phyloP scores from a whole-genome alignment of 345 rosid genomes.

The Ailanthus altissimus region DNA sequence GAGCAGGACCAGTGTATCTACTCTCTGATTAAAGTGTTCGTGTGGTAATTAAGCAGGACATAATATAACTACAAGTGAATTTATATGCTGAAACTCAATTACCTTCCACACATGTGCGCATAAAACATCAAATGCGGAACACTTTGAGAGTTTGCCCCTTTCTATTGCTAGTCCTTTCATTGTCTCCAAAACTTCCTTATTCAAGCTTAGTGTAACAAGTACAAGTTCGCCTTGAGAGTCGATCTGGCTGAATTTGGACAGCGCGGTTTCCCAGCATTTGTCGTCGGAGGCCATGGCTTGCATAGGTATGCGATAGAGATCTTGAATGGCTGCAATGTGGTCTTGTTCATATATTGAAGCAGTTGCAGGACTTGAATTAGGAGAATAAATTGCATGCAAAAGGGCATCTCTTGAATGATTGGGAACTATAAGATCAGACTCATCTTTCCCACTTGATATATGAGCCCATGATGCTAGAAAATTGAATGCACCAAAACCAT shows the following conservation, averaged over 20 bases:
- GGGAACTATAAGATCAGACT: slow-evolving; percentile 20
- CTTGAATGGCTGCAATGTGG: slow-evolving; percentile 28
- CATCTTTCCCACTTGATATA: slow-evolving; percentile 17
- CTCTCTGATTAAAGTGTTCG: too few relatives aligned
- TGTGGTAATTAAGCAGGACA: too few relatives aligned
- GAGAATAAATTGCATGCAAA: slow-evolving; percentile 17
- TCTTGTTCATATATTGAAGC: slow-evolving; percentile 30
- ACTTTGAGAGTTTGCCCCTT: slow-evolving; percentile 24
- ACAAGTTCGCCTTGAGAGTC: slow-evolving; percentile 16
- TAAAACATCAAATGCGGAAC: slow-evolving; percentile 27
- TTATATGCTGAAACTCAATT: not conserved
- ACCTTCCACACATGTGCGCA: slow-evolving; percentile 30
- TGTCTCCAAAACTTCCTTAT: slow-evolving; percentile 18
- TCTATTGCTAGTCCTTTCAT: slow-evolving; percentile 11
- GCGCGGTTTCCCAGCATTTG: slow-evolving; percentile 26
- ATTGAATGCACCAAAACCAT: slow-evolving; percentile 24
- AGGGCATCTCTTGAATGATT: slow-evolving; percentile 29
- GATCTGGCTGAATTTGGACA: slow-evolving; percentile 15
- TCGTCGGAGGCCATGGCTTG: slow-evolving; percentile 28
- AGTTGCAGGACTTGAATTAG: slow-evolving; percentile 8
- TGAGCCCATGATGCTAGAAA: slow-evolving; percentile 32
- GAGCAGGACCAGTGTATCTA: too few relatives aligned
- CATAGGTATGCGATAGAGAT: slow-evolving; percentile 28
- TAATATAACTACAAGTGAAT: too few relatives aligned
- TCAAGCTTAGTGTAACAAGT: slow-evolving; percentile 12